Base-by-base conservation (phyloP, 305 asterid genomes). In the Rubia tinctorum region DNA sequence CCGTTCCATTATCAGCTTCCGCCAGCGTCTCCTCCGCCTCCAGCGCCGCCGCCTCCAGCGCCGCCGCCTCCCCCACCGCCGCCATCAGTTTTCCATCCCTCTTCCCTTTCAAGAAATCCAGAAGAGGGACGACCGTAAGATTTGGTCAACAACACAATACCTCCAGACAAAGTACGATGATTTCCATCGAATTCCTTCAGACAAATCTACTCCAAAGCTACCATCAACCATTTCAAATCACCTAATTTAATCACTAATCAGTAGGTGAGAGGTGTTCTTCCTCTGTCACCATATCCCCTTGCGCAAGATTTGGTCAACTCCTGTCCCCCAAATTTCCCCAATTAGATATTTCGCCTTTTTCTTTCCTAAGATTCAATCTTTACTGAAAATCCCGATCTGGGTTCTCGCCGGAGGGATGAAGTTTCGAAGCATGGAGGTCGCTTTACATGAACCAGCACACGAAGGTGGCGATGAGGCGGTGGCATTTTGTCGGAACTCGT, bases 401-500 rank as follows among this genome's bases (percentile, higher is more conserved):
- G 83, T 8, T 74, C 22, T 40, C 10, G 61, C 17, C 17, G 58
- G 68, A 68, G 86, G 59, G 2, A 90, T 88, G 98, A 90, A 88
- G 87, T 90, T 86, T 86, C 87, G 96, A 77, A 95, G 83, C 84
- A 82, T 95, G 97, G 99, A 90, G 71, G 99, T 88, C 91, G 45
- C 85, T 89, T 39, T 95, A 95, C 82, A 79, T 92, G 96, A 92
- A 76, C 78, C 97, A 95, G 53, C 98, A 92, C 86, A 76, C 97
- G 4, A 95, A 90, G 71, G 73, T 85, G 75, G 88, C 91, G 2
- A 95, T 97, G 23, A 86, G 97, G 82, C 87, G 98, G 30, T 95
- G 98, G 98, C 99, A 95, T 71, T 95, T 95, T 79, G 91, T 82
- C 20, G 99, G 96, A 13, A 95, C 98, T 20, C 82, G 88, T 30